A percentile compares a stretch with the other conserved stretches of the same genome.
phyloP scores from a whole-genome alignment of 371 early-diverging fungal genomes.

The Rhizomucor miehei region DNA sequence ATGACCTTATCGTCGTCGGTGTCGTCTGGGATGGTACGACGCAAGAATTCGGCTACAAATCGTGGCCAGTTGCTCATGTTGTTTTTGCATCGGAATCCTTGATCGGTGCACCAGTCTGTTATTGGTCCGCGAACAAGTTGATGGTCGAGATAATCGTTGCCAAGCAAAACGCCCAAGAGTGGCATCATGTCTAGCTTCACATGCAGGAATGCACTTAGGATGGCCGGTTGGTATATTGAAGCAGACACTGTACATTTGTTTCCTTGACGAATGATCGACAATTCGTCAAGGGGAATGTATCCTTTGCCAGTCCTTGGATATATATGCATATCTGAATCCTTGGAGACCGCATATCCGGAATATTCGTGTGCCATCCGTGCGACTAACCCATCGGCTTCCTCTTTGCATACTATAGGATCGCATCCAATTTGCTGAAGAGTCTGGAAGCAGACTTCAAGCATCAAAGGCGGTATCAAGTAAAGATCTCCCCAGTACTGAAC shows the following conservation, averaged over 20 bases:
- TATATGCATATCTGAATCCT: slow-evolving; percentile 60
- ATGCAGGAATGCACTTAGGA: slow-evolving; percentile 34
- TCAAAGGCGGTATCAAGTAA: slow-evolving; percentile 55
- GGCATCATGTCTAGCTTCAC: slow-evolving; percentile 35
- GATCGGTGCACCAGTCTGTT: slow-evolving; percentile 31
- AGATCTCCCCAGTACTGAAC: slow-evolving; percentile 30
- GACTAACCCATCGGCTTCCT: slow-evolving; percentile 56
- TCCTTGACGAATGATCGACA: slow-evolving; percentile 20
- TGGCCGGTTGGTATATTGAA: slow-evolving; percentile 40
- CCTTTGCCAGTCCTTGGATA: slow-evolving; percentile 50
- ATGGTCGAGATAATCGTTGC: slow-evolving; percentile 52
- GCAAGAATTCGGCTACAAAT: slow-evolving; percentile 26
- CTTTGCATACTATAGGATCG: slow-evolving; percentile 34
- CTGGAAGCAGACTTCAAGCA: slow-evolving; percentile 49
- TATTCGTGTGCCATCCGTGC: slow-evolving; percentile 37
- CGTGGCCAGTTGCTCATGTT: slow-evolving; percentile 28
- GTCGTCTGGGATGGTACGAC: slow-evolving; percentile 11
- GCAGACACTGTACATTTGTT: slow-evolving; percentile 24
- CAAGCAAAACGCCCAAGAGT: slow-evolving; percentile 51
- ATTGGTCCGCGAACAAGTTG: slow-evolving; percentile 30
- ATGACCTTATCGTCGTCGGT: slow-evolving; percentile 2
- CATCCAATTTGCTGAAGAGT: slow-evolving; percentile 34
- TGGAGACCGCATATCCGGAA: slow-evolving; percentile 51
- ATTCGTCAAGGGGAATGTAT: slow-evolving; percentile 51
- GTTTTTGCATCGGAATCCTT: slow-evolving; percentile 12